Evolutionary conservation across 73 alveolate genomes (phyloP).

Genomic region (Blepharisma japonicum): DNA sequence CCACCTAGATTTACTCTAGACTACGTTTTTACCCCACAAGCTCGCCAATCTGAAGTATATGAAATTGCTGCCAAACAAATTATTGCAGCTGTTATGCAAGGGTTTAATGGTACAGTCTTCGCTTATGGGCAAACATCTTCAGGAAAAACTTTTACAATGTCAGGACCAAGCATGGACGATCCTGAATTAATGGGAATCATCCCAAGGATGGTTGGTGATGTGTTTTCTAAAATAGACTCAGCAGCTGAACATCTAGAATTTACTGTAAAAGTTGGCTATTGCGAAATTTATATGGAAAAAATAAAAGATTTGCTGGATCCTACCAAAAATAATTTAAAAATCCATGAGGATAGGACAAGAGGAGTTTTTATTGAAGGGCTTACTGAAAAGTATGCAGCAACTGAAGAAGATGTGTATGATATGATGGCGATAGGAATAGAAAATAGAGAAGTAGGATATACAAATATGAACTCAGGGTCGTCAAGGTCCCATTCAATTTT

Average conservation of each 20-base stretch:
- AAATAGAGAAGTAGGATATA: conserved; percentile 67
- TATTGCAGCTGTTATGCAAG: conserved; percentile 76
- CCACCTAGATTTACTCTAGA: conserved; percentile 71
- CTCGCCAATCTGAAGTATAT: conserved; percentile 78
- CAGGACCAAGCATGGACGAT: conserved; percentile 77
- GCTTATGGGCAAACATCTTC: conserved; percentile 91
- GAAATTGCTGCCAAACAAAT: conserved; percentile 72
- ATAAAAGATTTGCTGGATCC: conserved; percentile 71
- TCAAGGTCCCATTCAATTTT: conserved; percentile 79
- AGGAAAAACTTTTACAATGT: conserved; percentile 90
- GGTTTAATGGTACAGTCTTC: conserved; percentile 89
- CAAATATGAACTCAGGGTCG: conserved; percentile 84
- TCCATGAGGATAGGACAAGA: conserved; percentile 73
- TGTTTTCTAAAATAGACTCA: conserved; percentile 68
- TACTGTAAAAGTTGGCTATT: conserved; percentile 70
- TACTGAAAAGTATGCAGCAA: conserved; percentile 63
- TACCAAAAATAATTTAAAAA: conserved; percentile 56
- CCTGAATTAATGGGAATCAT: conserved; percentile 70
- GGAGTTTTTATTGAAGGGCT: conserved; percentile 74
- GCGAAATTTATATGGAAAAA: conserved; percentile 70
- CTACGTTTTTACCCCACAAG: conserved; percentile 73
- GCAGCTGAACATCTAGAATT: conserved; percentile 73
- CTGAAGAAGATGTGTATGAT: conserved; percentile 54
- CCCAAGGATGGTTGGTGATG: conserved; percentile 83
- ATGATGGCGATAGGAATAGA: conserved; percentile 66